These are phyloP conservation scores for Amaranthus tricolor DNA, from an alignment of 179 eudicot species.

Conservation along the genomic window DNA sequence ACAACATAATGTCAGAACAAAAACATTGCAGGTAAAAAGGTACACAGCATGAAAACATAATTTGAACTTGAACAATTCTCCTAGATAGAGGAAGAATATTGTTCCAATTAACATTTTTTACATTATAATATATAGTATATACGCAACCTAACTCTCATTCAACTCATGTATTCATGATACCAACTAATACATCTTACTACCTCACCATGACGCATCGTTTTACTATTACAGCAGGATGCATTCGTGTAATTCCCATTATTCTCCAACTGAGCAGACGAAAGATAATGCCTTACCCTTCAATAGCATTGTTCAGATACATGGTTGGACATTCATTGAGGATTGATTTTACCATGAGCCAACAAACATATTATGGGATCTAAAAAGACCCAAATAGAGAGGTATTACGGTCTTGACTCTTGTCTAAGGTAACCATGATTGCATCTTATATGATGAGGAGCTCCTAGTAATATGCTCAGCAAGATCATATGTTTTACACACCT, in stretches of 20 bases:
- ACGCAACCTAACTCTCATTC: conserved; percentile 1
- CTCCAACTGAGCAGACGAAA: background rate
- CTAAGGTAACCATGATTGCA: background rate
- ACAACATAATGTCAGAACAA: conserved; percentile 7
- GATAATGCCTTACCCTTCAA: background rate
- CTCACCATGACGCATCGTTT: background rate
- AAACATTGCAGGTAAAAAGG: conserved; percentile 6
- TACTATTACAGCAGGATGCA: background rate
- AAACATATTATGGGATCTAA: background rate
- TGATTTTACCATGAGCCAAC: too few relatives aligned
- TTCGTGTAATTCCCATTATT: background rate
- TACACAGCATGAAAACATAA: background rate
- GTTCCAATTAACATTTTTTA: conserved; percentile 1
- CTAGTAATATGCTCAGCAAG: background rate
- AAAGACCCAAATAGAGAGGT: background rate
- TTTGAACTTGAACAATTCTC: background rate
- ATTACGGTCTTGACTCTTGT: background rate
- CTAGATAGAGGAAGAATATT: background rate
- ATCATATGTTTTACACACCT: background rate
- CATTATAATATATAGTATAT: conserved; percentile 2
- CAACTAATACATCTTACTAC: background rate
- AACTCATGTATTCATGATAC: background rate
- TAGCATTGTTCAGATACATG: too few relatives aligned
- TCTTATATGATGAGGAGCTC: background rate
- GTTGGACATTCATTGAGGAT: too few relatives aligned